phyloP scores from a whole-genome alignment of 495 filamentous ascomycete genomes.

The Aspergillus baeticus region DNA sequence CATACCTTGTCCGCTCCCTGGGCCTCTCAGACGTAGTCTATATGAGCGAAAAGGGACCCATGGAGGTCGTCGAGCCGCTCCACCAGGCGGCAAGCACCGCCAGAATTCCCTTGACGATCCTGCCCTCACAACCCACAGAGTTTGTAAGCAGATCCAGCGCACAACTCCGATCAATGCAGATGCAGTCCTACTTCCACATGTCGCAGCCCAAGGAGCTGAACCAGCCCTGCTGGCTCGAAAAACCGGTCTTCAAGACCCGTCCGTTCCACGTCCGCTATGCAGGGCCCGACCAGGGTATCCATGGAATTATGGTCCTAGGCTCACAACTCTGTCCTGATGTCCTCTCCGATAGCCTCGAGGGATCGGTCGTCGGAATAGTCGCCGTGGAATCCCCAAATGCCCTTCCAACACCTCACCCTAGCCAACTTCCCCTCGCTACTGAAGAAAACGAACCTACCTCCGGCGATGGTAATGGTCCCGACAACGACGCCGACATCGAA shows the following conservation, averaged over 20 bases:
- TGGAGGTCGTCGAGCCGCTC: conserved; percentile 61
- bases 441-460: background rate
- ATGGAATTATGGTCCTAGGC: conserved; percentile 52
- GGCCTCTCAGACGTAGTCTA: conserved; percentile 64
- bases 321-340: conserved; percentile 46
- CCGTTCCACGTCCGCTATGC: conserved; percentile 59
- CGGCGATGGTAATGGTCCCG: conserved; percentile 16
- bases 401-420: conserved; percentile 19
- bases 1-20: conserved; percentile 54
- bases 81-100: conserved; percentile 32
- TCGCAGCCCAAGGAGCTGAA: conserved; percentile 31
- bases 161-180: conserved; percentile 76
- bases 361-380: conserved; percentile 57
- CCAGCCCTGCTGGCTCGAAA: conserved; percentile 45
- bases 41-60: conserved; percentile 69
- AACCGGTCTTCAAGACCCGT: conserved; percentile 43
- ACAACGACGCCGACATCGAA: conserved; percentile 29
- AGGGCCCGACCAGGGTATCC: conserved; percentile 48
- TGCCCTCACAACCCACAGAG: conserved; percentile 60
- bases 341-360: conserved; percentile 53
- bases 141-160: conserved; percentile 62
- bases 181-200: conserved; percentile 74
- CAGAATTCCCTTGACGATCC: conserved; percentile 35
- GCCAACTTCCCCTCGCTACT: background rate
- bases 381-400: conserved; percentile 46